Evolutionary conservation across 257 asterid genomes (phyloP).

Genomic region (Solanum bulbocastanum): DNA sequence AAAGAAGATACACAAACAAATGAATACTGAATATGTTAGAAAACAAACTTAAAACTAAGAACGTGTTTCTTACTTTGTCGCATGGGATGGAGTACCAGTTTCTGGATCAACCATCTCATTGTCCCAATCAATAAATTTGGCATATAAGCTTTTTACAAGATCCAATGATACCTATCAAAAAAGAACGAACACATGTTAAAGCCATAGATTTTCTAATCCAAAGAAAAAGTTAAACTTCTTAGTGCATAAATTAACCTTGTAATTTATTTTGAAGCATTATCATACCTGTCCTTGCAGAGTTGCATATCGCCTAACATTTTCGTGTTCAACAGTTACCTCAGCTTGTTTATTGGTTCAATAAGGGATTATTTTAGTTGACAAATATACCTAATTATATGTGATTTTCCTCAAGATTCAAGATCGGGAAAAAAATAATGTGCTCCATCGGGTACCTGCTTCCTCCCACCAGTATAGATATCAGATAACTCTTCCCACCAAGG

Average conservation of each 20-base stretch:
- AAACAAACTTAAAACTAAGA: conserved; percentile 6
- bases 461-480: background rate
- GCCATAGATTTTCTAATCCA: background rate
- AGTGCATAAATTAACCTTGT: background rate
- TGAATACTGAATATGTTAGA: background rate
- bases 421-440: background rate
- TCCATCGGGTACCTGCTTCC: background rate
- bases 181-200: conserved; percentile 1
- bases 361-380: background rate
- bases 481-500: background rate
- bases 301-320: background rate
- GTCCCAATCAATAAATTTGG: conserved; percentile 98
- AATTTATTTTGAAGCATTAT: background rate
- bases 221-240: background rate
- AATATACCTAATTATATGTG: background rate
- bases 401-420: background rate
- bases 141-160: conserved; percentile 91
- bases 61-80: conserved; percentile 64
- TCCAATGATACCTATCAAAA: conserved; percentile 79
- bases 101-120: conserved; percentile 84
- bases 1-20: conserved; percentile 9
- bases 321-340: background rate
- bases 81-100: conserved; percentile 69
- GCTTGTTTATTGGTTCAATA: background rate
- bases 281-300: background rate